Conservation (phyloP, 768 basidiomycete genomes). For the Boletus fagicola region DNA sequence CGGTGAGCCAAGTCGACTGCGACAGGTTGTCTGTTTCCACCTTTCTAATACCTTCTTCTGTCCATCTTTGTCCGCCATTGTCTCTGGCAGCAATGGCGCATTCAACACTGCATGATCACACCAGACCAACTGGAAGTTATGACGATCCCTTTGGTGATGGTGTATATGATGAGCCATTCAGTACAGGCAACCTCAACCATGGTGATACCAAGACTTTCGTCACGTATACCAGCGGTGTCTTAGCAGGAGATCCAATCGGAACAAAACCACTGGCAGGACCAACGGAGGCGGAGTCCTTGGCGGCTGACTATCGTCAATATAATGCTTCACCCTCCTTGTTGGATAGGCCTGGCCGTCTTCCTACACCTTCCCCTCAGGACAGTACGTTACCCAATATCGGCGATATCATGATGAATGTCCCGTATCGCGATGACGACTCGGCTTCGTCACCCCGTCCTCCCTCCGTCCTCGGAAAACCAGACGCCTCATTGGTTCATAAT, state of each 20-base stretch:
- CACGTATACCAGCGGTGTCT: conserved; percentile 24
- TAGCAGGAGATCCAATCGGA: conserved; percentile 9
- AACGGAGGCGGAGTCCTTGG: conserved; percentile 27
- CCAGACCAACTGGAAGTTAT: conserved; percentile 10
- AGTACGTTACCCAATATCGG: conserved; percentile 1
- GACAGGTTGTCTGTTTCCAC: not conserved
- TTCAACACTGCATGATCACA: conserved; percentile 9
- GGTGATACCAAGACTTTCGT: conserved; percentile 22
- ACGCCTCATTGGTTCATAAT: conserved; percentile 46
- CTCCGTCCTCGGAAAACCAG: conserved; percentile 21
- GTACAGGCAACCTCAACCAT: conserved; percentile 4
- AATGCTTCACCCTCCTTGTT: conserved; percentile 15
- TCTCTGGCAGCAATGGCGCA: conserved; percentile 29
- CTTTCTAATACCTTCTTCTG: not conserved
- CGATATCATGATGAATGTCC: conserved; percentile 5
- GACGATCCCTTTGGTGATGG: conserved; percentile 31
- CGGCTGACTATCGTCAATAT: conserved; percentile 27
- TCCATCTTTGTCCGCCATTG: conserved; percentile 14
- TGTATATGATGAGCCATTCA: conserved; percentile 24
- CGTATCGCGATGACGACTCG: conserved; percentile 27
- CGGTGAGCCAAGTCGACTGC: not conserved
- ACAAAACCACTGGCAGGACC: conserved; percentile 6
- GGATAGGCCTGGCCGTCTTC: conserved; percentile 12
- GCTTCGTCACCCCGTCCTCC: conserved; percentile 10
- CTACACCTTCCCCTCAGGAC: conserved; percentile 17